A percentile compares a stretch with the other conserved stretches of the same genome.
phyloP scores from a whole-genome alignment of 257 asterid genomes.

The Primulina huaijiensis region DNA sequence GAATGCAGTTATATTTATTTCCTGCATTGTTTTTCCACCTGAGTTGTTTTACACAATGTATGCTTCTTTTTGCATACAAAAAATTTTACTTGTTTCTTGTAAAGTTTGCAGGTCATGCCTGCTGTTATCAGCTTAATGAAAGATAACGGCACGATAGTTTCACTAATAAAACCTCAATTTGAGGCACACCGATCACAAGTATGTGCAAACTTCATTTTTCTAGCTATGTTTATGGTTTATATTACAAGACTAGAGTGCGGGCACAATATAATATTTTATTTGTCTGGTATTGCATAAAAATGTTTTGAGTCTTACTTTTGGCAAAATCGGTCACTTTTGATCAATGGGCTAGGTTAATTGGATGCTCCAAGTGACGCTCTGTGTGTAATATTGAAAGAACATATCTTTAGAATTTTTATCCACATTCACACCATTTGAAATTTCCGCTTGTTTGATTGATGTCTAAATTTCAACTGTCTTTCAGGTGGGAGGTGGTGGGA shows the following conservation, averaged over 20 bases:
- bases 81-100: background rate
- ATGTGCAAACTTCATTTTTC: no score
- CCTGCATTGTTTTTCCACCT: background rate
- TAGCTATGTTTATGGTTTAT: no score
- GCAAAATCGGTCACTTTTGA: background rate
- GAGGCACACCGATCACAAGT: no score
- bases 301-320: background rate
- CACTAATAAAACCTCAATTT: conserved; percentile 42
- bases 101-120: conserved; percentile 79
- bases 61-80: background rate
- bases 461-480: background rate
- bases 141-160: conserved; percentile 61
- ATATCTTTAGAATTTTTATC: background rate
- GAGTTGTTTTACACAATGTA: background rate
- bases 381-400: background rate
- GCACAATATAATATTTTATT: no score
- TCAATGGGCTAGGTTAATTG: background rate
- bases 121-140: conserved; percentile 83
- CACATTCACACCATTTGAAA: background rate
- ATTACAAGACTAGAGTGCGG: no score
- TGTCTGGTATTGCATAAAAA: no score
- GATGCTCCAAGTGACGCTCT: background rate
- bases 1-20: conserved; percentile 8
- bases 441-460: background rate
- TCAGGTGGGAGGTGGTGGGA: background rate